Evolutionary conservation across 108 stramenopile genomes (phyloP).

Genomic region (Epipyxis sp.): DNA sequence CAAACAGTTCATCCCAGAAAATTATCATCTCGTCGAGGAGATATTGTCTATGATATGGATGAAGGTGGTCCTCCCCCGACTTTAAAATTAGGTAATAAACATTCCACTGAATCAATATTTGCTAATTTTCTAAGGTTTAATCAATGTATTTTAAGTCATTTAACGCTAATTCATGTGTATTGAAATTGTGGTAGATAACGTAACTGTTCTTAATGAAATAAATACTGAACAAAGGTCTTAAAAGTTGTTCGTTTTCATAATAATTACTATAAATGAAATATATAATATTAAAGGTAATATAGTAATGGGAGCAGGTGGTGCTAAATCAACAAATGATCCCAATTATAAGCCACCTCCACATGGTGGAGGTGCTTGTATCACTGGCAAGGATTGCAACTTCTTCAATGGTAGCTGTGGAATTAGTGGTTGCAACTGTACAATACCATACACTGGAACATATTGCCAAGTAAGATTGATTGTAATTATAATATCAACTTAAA

Average conservation of each 20-base stretch:
- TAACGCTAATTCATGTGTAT: too few species aligned
- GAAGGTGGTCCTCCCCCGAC: slow-evolving; percentile 22
- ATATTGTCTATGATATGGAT: slow-evolving; percentile 24
- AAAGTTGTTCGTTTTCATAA: too few species aligned
- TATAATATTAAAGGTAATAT: too few species aligned
- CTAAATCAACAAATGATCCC: not conserved
- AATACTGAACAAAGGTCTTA: too few species aligned
- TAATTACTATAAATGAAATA: too few species aligned
- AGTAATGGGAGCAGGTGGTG: not conserved
- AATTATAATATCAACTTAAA: too few species aligned
- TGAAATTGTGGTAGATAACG: too few species aligned
- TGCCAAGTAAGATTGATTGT: too few species aligned
- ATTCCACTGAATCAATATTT: too few species aligned
- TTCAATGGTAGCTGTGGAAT: slow-evolving; percentile 19
- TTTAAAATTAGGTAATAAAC: slow-evolving; percentile 13
- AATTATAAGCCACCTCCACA: slow-evolving; percentile 21
- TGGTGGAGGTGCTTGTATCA: slow-evolving; percentile 15
- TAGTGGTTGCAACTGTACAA: not conserved
- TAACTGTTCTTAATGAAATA: too few species aligned
- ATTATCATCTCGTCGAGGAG: slow-evolving; percentile 15
- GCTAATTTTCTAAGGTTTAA: too few species aligned
- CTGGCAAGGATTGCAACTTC: slow-evolving; percentile 22
- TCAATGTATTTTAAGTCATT: too few species aligned
- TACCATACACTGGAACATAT: slow-evolving; percentile 12
- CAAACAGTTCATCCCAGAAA: slow-evolving; percentile 21